These are phyloP conservation scores for Fusarium floridanum DNA, from an alignment of 2,329 filamentous ascomycete species.

Conservation along the genomic window DNA sequence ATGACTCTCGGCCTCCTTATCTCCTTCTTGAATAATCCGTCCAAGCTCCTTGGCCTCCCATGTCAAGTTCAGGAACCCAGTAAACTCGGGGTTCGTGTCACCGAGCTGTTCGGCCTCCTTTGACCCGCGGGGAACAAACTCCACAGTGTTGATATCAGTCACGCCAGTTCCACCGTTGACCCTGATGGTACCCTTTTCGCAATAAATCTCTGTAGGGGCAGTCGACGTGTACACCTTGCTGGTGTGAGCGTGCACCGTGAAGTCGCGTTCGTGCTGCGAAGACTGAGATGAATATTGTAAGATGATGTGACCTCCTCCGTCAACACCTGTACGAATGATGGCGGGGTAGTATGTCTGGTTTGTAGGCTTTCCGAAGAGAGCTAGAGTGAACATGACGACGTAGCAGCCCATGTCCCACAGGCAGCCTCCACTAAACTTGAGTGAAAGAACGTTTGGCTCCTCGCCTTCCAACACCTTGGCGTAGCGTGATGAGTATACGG, in stretches of 20 bases:
- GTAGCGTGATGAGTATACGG: conserved; percentile 22
- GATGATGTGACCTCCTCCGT: conserved; percentile 28
- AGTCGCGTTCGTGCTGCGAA: conserved; percentile 25
- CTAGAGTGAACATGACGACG: conserved; percentile 31
- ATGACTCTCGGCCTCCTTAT: conserved; percentile 20
- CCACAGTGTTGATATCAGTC: conserved; percentile 27
- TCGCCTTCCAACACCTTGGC: conserved; percentile 17
- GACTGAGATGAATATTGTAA: conserved; percentile 24
- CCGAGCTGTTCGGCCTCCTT: conserved; percentile 24
- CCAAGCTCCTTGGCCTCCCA: conserved; percentile 38
- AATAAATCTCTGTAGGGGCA: conserved; percentile 38
- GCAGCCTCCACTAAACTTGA: conserved; percentile 32
- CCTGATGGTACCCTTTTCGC: conserved; percentile 36
- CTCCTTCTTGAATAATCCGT: conserved; percentile 21
- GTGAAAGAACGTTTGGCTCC: conserved; percentile 32
- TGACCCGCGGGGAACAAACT: conserved; percentile 30
- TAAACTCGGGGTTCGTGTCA: conserved; percentile 24
- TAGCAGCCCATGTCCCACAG: conserved; percentile 41
- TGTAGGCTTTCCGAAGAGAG: conserved; percentile 30
- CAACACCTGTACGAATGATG: conserved; percentile 18
- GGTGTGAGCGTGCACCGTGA: conserved; percentile 23
- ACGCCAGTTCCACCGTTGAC: conserved; percentile 27
- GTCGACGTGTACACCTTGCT: conserved; percentile 34
- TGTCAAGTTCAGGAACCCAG: conserved; percentile 30
- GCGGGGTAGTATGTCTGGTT: conserved; percentile 23